Evolutionary conservation across 208 protist genomes (phyloP).

Genomic region (Trypanosoma boissoni): DNA sequence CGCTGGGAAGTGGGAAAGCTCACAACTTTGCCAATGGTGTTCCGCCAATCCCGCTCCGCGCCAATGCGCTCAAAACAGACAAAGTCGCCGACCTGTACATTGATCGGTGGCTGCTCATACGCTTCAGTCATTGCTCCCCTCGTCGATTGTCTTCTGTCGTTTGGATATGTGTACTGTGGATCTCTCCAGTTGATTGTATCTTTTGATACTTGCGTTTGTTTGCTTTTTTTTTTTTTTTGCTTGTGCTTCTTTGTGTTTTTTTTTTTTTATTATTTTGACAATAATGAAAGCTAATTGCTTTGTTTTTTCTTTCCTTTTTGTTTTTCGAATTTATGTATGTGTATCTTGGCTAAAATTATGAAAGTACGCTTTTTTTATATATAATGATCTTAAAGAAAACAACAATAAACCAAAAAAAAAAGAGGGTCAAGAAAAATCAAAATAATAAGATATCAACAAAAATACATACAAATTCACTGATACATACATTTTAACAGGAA

Average conservation of each 20-base stretch:
- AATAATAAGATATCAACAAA: constrained; percentile 4
- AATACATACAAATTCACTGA: not conserved
- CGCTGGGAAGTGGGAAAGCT: constrained; percentile 48
- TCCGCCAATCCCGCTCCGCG: constrained; percentile 47
- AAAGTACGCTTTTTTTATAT: not conserved
- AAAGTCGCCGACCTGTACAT: constrained; percentile 62
- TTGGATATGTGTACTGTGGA: not conserved
- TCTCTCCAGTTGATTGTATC: not conserved
- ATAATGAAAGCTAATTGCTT: not conserved
- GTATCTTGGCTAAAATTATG: not conserved
- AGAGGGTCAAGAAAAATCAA: not conserved
- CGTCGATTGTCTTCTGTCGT: constrained; percentile 2
- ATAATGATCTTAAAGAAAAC: not conserved
- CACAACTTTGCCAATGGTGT: constrained; percentile 58
- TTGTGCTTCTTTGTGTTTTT: constrained; percentile 17
- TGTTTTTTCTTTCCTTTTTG: not conserved
- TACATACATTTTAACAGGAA: constrained; percentile 6
- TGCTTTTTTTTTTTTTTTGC: constrained; percentile 11
- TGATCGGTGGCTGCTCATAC: not conserved
- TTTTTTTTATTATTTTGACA: constrained; percentile 15
- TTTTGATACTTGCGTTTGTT: not conserved
- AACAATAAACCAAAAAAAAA: constrained; percentile 7
- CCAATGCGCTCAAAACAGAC: constrained; percentile 67
- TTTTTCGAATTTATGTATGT: not conserved
- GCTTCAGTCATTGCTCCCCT: not conserved